A percentile compares a stretch with the other conserved stretches of the same genome.
Conservation (phyloP, 169 alveolate genomes). For the Plasmodium adleri region DNA sequence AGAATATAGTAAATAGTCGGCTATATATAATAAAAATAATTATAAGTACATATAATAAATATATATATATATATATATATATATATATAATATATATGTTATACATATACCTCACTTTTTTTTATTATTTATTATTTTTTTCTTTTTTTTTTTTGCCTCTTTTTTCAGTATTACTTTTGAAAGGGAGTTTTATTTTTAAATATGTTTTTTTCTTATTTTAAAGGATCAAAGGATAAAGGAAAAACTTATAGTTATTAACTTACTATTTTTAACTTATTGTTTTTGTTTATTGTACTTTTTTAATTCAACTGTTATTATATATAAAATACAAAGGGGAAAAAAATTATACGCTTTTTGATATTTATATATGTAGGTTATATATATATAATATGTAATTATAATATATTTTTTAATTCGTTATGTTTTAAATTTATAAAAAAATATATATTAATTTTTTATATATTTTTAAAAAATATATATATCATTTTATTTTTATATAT, state of each 20-base stretch:
- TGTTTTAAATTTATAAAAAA: neutral
- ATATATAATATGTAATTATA: too few relatives aligned
- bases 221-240: slow-evolving; percentile 11
- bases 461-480: neutral
- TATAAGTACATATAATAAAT: neutral
- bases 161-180: neutral
- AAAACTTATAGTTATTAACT: neutral
- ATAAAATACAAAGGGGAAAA: slow-evolving; percentile 3
- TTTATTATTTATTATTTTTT: neutral
- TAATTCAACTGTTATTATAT: slow-evolving; percentile 1
- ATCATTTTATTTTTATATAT: too few relatives aligned
- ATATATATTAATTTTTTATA: neutral
- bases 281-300: too few relatives aligned
- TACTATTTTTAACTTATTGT: neutral
- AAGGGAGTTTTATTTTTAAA: too few relatives aligned
- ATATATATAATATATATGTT: neutral
- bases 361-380: too few relatives aligned
- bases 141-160: slow-evolving; percentile 1
- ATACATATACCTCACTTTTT: neutral
- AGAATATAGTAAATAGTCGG: neutral
- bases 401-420: too few relatives aligned
- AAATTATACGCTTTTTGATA: neutral
- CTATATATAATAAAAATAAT: too few relatives aligned
- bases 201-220: neutral
- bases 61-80: slow-evolving; percentile 4